Base-by-base conservation (phyloP, 495 filamentous ascomycete species). In the Penicillium ucsense region DNA sequence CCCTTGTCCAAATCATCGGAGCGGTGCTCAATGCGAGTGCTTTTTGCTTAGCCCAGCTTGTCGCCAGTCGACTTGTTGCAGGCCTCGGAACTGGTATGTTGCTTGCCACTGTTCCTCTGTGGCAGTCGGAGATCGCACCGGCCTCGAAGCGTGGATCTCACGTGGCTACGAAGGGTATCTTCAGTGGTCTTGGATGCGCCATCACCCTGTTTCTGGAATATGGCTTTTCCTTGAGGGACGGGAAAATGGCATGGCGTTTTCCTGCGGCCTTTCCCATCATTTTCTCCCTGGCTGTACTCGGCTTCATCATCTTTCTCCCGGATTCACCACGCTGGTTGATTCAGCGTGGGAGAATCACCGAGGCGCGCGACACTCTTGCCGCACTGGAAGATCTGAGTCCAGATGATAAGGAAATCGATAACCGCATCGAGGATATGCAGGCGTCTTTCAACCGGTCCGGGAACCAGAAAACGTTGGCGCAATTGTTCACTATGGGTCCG, bases 101-200 rank as follows among this genome's bases (percentile, higher is more conserved):
- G 36, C 75, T 76, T 0, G 71, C 78, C 11, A 80, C 78, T 1
- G 76, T 75, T n/a, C 82, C 82, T 27, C 70, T 80, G 3, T 85
- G 79, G 80, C 76, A 82, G 53, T 74, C 76, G 5, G 79, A 85
- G 48, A 80, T 75, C 2, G 77, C 77, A 0, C 75, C 77, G 43
- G 74, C 75, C 6, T 63, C 67, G 11, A 75, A 72, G 63, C 71
- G 80, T 52, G 82, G 82, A 41, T 71, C 75, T 43, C 66, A 81
- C 32, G 74, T 82, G 41, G 68, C 78, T 41, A 70, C 79, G 32
- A 77, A 82, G 51, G 73, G 80, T 48, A 71, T 80, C 8, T 63
- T 79, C 56, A 81, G 78, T 50, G 78, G 80, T 34, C 62, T 75
- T 43, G 77, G 80, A 37, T 79, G 81, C 55, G 66, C 66, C 3